Evolutionary conservation across 352 stramenopile genomes (phyloP), one percentile per base, ranked within the genome.

Genomic region (Globisporangium rhizosaccharum): DNA sequence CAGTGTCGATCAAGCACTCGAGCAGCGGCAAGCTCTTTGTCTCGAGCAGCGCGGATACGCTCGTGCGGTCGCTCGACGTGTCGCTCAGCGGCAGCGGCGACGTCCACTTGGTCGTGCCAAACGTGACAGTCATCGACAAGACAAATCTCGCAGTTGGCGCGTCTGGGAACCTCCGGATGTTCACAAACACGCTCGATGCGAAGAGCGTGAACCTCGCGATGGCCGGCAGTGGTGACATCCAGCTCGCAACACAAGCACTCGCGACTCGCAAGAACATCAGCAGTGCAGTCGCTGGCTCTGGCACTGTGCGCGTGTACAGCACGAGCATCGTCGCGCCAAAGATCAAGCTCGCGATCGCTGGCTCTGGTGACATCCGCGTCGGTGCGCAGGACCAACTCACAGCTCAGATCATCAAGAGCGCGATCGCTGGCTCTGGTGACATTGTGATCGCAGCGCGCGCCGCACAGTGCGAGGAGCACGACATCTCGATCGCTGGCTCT

Each of bases 81-180:
- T 56, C 65, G 36, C 64, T 72, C 53, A 57, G 57, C 15, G 64
- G 67, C 17, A 72, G 63, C 20, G 67, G 63, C 28, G 62, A 66
- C 23, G n/a, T 75, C 8, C 67, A 75, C 54, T 67, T 75, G n/a
- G 44, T 61, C 9, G 59, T 51, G 18, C 60, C 64, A 4, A 61
- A 33, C 10, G 26, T 75, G 18, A 62, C 33, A 2, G 23, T 62
- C 0, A 14, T 26, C n/a, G 41, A 70, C 8, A 33, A 47, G 1
- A 44, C 66, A n/a, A 47, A 30, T 8, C 15, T 65, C 18, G 18
- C n/a, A 0, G 30, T 69, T 26, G n/a, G 42, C 12, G 52, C 60
- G 14, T 72, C 67, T 0, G 67, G 67, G 14, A 41, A 63, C 18
- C 25, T 69, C 5, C 57, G 48, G 11, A 41, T 67, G 30, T 72